Base-by-base conservation (phyloP, 2,329 filamentous ascomycete genomes). In the Pseudogymnoascus sp. region DNA sequence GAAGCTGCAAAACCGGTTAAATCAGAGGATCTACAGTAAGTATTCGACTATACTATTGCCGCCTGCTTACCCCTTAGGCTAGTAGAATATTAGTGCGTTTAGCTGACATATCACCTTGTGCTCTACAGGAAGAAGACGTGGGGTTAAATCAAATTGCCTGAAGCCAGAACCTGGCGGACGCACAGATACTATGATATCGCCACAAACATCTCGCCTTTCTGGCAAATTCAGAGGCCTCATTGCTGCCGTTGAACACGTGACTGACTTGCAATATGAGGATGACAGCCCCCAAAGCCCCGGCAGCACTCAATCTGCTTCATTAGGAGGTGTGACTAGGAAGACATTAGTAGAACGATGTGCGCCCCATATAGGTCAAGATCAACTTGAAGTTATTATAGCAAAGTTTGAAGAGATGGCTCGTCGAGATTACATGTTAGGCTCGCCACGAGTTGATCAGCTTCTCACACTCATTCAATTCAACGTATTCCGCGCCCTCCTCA, bases 11-110 rank as follows among this genome's bases (percentile, higher is more conserved):
- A 72, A 72, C 63, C 63, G 66, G 1, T 58, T 72, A 52, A 69
- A 71, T 45, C 68, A 72, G 58, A 63, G 72, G 60, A 67, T 67
- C 16, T 66, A 65, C n/a, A 63, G 69, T 75, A 68, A 62, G 62
- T 61, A 16, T 33, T 6, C 23, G 23, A 14, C 42, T 39, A n/a
- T 35, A 35, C 9, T 35, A 35, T 11, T 35, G 30, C 30, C 30
- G 12, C 4, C 30, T 35, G 11, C 30, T 35, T 35, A 12, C 9
- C 6, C 30, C 30, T 11, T 11, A 35, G 30, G 19, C 19, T 19
- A 19, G 19, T 19, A 19, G 19, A 19, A 3, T 11, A 35, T 35
- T 12, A 35, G 30, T 12, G 11, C 12, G 3, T 3, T 35, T 4
- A 35, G 12, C 30, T 35, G 12, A 35, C 12, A 35, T 35, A 35